Base-by-base conservation (phyloP, 352 stramenopile species). In the Elongisporangium undulatum region DNA sequence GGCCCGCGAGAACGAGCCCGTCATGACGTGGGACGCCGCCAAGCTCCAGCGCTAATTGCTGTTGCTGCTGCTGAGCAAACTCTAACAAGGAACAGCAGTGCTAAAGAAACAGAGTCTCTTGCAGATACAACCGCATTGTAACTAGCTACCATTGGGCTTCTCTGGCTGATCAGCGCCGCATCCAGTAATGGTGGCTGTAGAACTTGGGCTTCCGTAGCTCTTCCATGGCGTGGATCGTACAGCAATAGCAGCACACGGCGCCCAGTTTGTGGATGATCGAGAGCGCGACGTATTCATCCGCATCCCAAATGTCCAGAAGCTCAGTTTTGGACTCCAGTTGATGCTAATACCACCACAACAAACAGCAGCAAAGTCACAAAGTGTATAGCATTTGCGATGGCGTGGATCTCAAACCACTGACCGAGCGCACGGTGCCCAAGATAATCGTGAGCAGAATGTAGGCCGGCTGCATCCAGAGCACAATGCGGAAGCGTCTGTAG, bases 1-100 rank as follows among this genome's bases (percentile, higher is more conserved):
- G 9, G 87, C 81, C 22, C 74, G 87, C 29, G 71, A 92, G 21
- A 79, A 89, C 49, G 75, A 95, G 62, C 79, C 81, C 1, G 68
- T 75, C 16, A 95, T 96, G 84, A 60, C 75, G 53, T 96, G 87
- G 87, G 80, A 92, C 49, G 23, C 75, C n/a, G 59, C 59, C 16
- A 85, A 87, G 64, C 63, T 94, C 17, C 82, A 92, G 66, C 85
- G 90, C 19, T 69, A 45, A 53, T 53, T 22, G 6, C 15, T 15
- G 23, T 8, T 21, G 20, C n/a, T 56, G 51, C 10, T 54, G n/a
- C n/a, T n/a, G n/a, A n/a, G 5, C 29, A 41, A 15, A 15, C 5
- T 41, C 29, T 41, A 41, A 41, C 1, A 41, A 41, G 13, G 29
- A 15, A 15, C 4, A 41, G 29, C 29, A 41, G 29, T 41, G 29